Evolutionary conservation across 2,329 filamentous ascomycete species (phyloP).

Genomic region (Cyphellophora europaea): DNA sequence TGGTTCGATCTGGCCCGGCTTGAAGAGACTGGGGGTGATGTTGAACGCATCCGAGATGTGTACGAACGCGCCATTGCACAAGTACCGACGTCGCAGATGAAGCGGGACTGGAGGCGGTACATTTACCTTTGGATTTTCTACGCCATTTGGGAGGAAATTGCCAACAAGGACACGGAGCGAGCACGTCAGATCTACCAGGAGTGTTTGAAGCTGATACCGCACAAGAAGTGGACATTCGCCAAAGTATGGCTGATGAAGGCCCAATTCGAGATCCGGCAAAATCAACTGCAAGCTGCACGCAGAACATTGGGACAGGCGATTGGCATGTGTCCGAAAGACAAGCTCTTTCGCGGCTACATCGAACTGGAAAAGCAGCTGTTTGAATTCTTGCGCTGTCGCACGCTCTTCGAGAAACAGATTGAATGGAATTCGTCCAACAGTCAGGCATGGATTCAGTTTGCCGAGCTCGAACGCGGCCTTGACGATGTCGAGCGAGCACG

Average conservation of each 20-base stretch:
- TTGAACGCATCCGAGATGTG: constrained; percentile 76
- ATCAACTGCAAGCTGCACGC: constrained; percentile 67
- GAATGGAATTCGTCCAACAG: constrained; percentile 85
- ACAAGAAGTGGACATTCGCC: constrained; percentile 95
- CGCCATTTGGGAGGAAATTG: constrained; percentile 86
- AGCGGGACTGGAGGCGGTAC: constrained; percentile 93
- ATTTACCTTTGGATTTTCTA: constrained; percentile 99
- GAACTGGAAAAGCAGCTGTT: constrained; percentile 88
- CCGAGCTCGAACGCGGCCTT: constrained; percentile 81
- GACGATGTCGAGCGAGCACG: constrained; percentile 82
- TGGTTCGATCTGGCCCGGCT: constrained; percentile 95
- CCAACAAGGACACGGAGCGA: constrained; percentile 66
- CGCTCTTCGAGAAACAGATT: constrained; percentile 86
- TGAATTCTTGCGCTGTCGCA: constrained; percentile 86
- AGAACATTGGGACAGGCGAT: constrained; percentile 86
- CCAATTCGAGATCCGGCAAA: constrained; percentile 84
- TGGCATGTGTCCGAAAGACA: constrained; percentile 93
- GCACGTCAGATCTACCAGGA: constrained; percentile 86
- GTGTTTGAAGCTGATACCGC: constrained; percentile 77
- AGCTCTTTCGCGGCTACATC: constrained; percentile 87
- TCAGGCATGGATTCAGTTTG: constrained; percentile 93
- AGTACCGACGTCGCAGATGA: constrained; percentile 88
- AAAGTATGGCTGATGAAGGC: constrained; percentile 94
- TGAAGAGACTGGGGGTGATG: constrained; percentile 76
- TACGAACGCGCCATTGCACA: constrained; percentile 96